These are phyloP conservation scores for Acacia crassicarpa DNA, from an alignment of 306 rosid species.

Conservation along the genomic window DNA sequence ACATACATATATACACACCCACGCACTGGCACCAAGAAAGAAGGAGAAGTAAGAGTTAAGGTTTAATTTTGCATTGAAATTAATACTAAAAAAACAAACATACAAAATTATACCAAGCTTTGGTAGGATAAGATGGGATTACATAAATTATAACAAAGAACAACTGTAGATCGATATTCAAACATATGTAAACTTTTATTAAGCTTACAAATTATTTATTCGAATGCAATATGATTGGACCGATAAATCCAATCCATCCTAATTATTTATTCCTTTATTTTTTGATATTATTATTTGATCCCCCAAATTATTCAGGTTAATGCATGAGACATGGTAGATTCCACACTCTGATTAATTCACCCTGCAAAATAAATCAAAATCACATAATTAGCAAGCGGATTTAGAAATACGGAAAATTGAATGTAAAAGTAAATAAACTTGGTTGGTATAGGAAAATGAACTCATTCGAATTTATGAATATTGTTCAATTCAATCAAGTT, in stretches of 20 bases:
- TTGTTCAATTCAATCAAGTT: background rate
- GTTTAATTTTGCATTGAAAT: too few species aligned
- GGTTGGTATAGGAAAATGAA: background rate
- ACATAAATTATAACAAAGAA: too few species aligned
- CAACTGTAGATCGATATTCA: background rate
- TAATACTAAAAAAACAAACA: too few species aligned
- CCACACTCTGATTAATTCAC: constrained; percentile 29
- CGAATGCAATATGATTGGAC: background rate
- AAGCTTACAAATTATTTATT: background rate
- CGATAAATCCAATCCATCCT: background rate
- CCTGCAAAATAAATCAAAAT: constrained; percentile 38
- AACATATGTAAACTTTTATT: background rate
- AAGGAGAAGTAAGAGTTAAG: too few species aligned
- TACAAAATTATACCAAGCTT: background rate
- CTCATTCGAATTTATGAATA: background rate
- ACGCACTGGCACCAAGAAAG: too few species aligned
- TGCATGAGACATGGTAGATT: background rate
- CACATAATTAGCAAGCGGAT: background rate
- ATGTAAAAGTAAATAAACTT: background rate
- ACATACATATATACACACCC: too few species aligned
- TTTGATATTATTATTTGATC: background rate
- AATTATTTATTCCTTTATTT: background rate
- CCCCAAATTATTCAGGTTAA: background rate
- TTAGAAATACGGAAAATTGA: background rate
- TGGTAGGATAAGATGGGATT: background rate